phyloP scores from a whole-genome alignment of 345 rosid species.

The Gossypium ekmanianum region DNA sequence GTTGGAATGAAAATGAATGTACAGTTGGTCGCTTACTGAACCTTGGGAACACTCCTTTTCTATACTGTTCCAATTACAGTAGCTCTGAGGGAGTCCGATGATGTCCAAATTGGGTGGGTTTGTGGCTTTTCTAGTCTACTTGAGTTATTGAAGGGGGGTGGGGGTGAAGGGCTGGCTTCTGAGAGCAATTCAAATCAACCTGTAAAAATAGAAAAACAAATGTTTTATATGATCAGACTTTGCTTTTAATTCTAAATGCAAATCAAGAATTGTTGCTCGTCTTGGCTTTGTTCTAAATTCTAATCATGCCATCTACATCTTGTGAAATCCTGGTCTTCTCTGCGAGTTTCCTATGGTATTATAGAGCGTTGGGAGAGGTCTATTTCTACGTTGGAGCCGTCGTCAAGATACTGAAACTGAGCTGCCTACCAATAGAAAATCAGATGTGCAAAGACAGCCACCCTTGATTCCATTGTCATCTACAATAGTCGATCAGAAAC shows the following conservation, averaged over 20 bases:
- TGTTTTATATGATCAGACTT: not conserved
- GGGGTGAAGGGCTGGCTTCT: not conserved
- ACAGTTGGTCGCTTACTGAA: constrained; percentile 12
- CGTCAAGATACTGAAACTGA: too few species aligned
- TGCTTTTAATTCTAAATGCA: not conserved
- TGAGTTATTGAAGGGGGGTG: not conserved
- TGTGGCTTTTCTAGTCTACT: not conserved
- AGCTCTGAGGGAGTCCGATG: constrained; percentile 3
- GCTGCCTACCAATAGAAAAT: too few species aligned
- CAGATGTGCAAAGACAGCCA: too few species aligned
- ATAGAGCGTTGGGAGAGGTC: too few species aligned
- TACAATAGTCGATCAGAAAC: too few species aligned
- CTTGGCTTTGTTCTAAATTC: not conserved
- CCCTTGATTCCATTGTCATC: too few species aligned
- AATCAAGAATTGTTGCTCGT: not conserved
- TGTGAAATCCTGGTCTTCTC: too few species aligned
- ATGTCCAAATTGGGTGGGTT: not conserved
- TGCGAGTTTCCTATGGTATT: too few species aligned
- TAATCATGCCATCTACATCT: not conserved
- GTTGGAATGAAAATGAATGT: constrained; percentile 20
- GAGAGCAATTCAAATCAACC: not conserved
- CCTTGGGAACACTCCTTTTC: constrained; percentile 2
- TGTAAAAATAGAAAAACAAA: constrained; percentile 4
- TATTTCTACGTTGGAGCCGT: too few species aligned
- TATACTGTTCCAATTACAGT: not conserved